Base-by-base conservation (phyloP, 2,329 filamentous ascomycete species). In the Zymoseptoria crescenta region DNA sequence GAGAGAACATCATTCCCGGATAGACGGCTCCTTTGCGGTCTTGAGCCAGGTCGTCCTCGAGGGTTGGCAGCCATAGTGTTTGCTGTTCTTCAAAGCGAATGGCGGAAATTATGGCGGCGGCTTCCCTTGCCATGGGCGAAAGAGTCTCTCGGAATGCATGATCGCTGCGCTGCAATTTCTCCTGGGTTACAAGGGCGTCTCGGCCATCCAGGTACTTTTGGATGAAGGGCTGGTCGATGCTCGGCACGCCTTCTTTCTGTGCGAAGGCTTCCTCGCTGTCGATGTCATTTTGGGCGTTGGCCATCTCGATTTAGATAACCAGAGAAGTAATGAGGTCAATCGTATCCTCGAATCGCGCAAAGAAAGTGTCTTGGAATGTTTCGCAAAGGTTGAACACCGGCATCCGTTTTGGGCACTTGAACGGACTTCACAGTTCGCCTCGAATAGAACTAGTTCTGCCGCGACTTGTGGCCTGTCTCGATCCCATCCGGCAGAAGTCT, bases 1-100 rank as follows among this genome's bases (percentile, higher is more conserved):
- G 80, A 41, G 83, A 86, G 75, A 96, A 96, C 88, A 96, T 94
- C 87, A 96, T 96, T 9, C 92, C 92, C 0, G 91, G 91, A 70
- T 88, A 90, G 55, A 93, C 77, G 65, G 85, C 83, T 61, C 84
- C 81, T 66, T 84, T 79, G 27, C 76, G 77, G 58, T 83, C 76
- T 63, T 83, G 81, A 3, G 87, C 85, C 2, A 91, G 77, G 51
- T 80, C 80, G 69, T 92, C 86, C 67, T 93, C 88, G 54, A 88
- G 83, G 52, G 84, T 81, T 30, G 83, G 79, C 8, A 86, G 91
- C 92, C 91, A 96, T 60, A 93, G 77, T 2, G 84, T 86, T 56
- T 81, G 78, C 68, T 86, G 83, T 76, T 97, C 93, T 67, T 89
- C 83, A 55, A 84, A 82, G 50, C 91, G 86, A 69, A 96, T 94